Conservation (phyloP, 1,284 basidiomycete species). For the Microbotryum intermedium region DNA sequence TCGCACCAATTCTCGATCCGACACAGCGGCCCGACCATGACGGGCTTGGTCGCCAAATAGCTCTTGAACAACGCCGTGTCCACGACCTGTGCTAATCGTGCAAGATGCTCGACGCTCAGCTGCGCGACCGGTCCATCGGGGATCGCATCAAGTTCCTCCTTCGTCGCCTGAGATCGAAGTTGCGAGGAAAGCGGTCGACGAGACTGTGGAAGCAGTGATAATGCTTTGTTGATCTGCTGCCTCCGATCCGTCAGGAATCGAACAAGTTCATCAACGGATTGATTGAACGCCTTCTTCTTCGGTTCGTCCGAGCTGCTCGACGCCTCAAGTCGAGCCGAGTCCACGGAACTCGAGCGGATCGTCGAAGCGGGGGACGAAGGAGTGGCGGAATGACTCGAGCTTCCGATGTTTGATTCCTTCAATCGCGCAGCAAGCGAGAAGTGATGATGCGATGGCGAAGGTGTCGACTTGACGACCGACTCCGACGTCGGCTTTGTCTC, state of each 20-base stretch:
- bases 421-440: too few relatives aligned
- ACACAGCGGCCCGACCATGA: constrained; percentile 76
- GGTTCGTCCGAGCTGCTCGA: background rate
- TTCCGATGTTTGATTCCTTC: too few relatives aligned
- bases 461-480: too few relatives aligned
- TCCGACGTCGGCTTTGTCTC: background rate
- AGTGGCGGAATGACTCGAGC: too few relatives aligned
- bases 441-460: too few relatives aligned
- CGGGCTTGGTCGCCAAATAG: constrained; percentile 75
- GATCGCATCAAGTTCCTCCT: constrained; percentile 57
- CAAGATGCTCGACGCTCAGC: constrained; percentile 66
- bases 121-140: constrained; percentile 61
- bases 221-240: constrained; percentile 68
- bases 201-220: constrained; percentile 55
- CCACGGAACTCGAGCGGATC: too few relatives aligned
- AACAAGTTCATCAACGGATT: constrained; percentile 44
- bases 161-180: constrained; percentile 36
- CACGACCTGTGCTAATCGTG: constrained; percentile 82
- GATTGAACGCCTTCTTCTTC: constrained; percentile 17
- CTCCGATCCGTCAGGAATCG: constrained; percentile 67
- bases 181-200: constrained; percentile 51
- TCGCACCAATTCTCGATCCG: constrained; percentile 95
- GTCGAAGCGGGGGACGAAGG: too few relatives aligned
- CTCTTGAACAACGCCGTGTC: constrained; percentile 94
- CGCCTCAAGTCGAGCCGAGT: background rate